Percentiles rank a stretch among this genome's conserved stretches.
Conservation (phyloP, 257 asterid species). For the Cruciata laevipes region DNA sequence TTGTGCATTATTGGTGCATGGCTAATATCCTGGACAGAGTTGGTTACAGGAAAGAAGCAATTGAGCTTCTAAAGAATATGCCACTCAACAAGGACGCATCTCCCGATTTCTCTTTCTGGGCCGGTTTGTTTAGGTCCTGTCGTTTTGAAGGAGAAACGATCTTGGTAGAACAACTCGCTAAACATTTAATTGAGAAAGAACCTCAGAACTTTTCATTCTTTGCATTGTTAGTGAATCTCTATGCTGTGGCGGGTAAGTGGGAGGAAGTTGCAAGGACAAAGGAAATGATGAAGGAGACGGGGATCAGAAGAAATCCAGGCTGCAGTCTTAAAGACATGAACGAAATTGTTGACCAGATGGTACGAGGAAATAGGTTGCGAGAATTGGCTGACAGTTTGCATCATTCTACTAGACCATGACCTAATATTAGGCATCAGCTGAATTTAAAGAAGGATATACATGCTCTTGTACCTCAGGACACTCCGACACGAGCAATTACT, state of each 20-base stretch:
- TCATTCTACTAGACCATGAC: neutral
- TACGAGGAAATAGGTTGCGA: slow-evolving; percentile 13
- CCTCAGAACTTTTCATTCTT: slow-evolving; percentile 41
- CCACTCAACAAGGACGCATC: slow-evolving; percentile 28
- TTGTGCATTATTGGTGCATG: slow-evolving; percentile 74
- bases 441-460: neutral
- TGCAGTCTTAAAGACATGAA: slow-evolving; percentile 54
- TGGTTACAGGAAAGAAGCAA: slow-evolving; percentile 52
- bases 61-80: slow-evolving; percentile 36
- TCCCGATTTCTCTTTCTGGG: slow-evolving; percentile 43
- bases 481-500: no score
- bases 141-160: slow-evolving; percentile 46
- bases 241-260: slow-evolving; percentile 64
- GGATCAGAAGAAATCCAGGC: slow-evolving; percentile 36
- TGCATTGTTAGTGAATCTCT: slow-evolving; percentile 51
- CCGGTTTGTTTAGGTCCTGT: slow-evolving; percentile 42
- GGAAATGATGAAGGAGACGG: slow-evolving; percentile 49
- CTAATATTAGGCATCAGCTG: neutral
- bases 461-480: neutral
- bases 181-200: slow-evolving; percentile 47
- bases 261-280: slow-evolving; percentile 50
- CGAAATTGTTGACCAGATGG: slow-evolving; percentile 36
- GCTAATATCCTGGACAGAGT: slow-evolving; percentile 53
- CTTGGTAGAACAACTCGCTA: slow-evolving; percentile 45
- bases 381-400: slow-evolving; percentile 2